Percentiles rank a stretch among this genome's conserved stretches.
phyloP scores from a whole-genome alignment of 495 filamentous ascomycete species.

The Aspergillus leporis region DNA sequence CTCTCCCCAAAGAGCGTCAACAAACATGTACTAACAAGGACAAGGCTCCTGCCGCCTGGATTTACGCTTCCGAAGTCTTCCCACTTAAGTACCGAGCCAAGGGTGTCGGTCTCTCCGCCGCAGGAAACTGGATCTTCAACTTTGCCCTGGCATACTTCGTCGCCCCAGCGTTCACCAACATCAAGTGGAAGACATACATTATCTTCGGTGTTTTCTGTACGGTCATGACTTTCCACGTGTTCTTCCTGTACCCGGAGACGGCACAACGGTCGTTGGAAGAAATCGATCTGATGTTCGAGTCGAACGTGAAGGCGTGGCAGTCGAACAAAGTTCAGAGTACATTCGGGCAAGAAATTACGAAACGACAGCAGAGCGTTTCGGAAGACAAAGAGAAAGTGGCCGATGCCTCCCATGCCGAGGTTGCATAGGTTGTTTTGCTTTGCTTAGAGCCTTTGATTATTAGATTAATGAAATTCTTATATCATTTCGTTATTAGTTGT shows the following conservation, averaged over 20 bases:
- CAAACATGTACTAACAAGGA: slow-evolving; percentile 1
- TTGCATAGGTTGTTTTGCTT: slow-evolving; percentile 2
- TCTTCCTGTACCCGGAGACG: slow-evolving; percentile 71
- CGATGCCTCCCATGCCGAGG: slow-evolving; percentile 15
- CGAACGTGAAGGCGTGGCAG: slow-evolving; percentile 19
- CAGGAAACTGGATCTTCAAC: slow-evolving; percentile 78
- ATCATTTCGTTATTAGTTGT: not conserved
- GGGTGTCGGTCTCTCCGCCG: slow-evolving; percentile 65
- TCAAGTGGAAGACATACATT: slow-evolving; percentile 71
- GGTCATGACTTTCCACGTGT: slow-evolving; percentile 62
- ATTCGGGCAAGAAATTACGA: slow-evolving; percentile 32
- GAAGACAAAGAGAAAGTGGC: slow-evolving; percentile 10
- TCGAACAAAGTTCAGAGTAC: slow-evolving; percentile 24
- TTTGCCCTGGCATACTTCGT: slow-evolving; percentile 72
- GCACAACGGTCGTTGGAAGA: slow-evolving; percentile 71
- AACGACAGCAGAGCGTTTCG: slow-evolving; percentile 15
- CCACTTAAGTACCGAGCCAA: slow-evolving; percentile 71
- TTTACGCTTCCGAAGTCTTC: slow-evolving; percentile 77
- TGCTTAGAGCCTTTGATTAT: not conserved
- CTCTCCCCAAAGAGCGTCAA: not conserved
- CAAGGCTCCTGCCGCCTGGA: slow-evolving; percentile 68
- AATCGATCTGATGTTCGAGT: slow-evolving; percentile 48
- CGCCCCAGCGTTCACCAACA: slow-evolving; percentile 69
- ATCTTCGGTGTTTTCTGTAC: slow-evolving; percentile 74
- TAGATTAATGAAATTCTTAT: not conserved